Evolutionary conservation across 1,284 basidiomycete genomes (phyloP).

Genomic region (Boletus holoroseus): DNA sequence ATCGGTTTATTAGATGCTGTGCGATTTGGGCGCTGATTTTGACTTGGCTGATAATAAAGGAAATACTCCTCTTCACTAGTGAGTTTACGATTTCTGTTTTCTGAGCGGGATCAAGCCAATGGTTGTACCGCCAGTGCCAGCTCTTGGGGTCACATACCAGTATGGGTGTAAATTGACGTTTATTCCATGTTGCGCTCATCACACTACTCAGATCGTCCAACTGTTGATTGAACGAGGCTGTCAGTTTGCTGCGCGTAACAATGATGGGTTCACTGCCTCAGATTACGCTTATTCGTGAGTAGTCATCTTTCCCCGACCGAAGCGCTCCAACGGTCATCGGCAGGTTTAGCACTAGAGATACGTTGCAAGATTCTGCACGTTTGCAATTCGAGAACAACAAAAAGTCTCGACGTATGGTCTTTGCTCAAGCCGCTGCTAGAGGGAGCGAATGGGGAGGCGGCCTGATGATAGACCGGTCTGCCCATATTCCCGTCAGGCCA

Average conservation of each 20-base stretch:
- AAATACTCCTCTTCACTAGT: slow-evolving; percentile 92
- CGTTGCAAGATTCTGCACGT: slow-evolving; percentile 71
- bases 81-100: slow-evolving; percentile 31
- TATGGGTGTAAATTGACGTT: slow-evolving; percentile 31
- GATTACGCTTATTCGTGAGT: slow-evolving; percentile 90
- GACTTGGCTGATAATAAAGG: slow-evolving; percentile 87
- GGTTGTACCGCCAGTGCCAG: slow-evolving; percentile 54
- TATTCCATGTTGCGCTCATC: slow-evolving; percentile 15
- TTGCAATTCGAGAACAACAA: slow-evolving; percentile 72
- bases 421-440: slow-evolving; percentile 60
- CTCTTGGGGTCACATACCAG: slow-evolving; percentile 76
- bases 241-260: slow-evolving; percentile 75
- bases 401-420: slow-evolving; percentile 60
- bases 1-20: slow-evolving; percentile 60
- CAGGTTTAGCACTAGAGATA: slow-evolving; percentile 65
- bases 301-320: slow-evolving; percentile 1
- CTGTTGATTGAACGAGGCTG: slow-evolving; percentile 86
- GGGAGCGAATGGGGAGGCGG: slow-evolving; percentile 53
- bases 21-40: slow-evolving; percentile 82
- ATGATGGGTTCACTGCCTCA: slow-evolving; percentile 83
- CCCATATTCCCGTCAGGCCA: slow-evolving; percentile 40
- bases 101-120: slow-evolving; percentile 11
- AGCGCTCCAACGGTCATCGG: slow-evolving; percentile 13
- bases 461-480: slow-evolving; percentile 35
- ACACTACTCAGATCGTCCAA: slow-evolving; percentile 62